These are phyloP conservation scores for Peronospora destructor DNA, from an alignment of 352 stramenopile genomes.

Conservation along the genomic window DNA sequence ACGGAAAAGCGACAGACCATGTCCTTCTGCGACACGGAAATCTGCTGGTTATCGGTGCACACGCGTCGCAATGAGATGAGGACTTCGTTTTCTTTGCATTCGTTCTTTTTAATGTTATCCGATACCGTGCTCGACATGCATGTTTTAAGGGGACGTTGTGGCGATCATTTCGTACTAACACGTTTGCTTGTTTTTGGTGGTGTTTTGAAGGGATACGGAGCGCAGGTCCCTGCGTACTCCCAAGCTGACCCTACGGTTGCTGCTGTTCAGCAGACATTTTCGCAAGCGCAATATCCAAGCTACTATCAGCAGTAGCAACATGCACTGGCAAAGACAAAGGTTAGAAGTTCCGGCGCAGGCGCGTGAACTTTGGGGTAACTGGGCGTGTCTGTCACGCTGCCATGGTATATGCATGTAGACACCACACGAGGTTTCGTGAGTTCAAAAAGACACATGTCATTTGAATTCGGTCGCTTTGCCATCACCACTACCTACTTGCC, in stretches of 20 bases:
- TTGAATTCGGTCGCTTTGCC: conserved; percentile 3
- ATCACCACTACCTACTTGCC: conserved; percentile 39
- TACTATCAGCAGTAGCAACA: conserved; percentile 58
- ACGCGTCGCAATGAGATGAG: conserved; percentile 24
- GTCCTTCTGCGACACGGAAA: conserved; percentile 23
- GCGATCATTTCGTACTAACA: conserved; percentile 12
- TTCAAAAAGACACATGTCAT: conserved; percentile 4
- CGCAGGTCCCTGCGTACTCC: conserved; percentile 39
- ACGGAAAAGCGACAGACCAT: conserved; percentile 22
- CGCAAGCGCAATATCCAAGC: conserved; percentile 53
- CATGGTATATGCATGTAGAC: neutral
- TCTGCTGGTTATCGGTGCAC: conserved; percentile 21
- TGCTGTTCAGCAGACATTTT: conserved; percentile 33
- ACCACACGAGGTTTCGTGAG: neutral
- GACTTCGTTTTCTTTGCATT: conserved; percentile 27
- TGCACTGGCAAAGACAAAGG: neutral
- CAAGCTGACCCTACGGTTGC: conserved; percentile 28
- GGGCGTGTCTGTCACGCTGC: neutral
- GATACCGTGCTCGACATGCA: conserved; percentile 10
- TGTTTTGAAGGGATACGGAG: conserved; percentile 44
- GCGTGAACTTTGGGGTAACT: neutral
- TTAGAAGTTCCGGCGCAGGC: neutral
- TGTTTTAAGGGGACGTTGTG: conserved; percentile 9
- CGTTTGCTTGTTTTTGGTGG: conserved; percentile 10
- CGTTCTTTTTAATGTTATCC: conserved; percentile 14